A percentile compares a stretch with the other conserved stretches of the same genome.
Conservation (phyloP, 108 stramenopile species). For the Stephanodiscus triporus region DNA sequence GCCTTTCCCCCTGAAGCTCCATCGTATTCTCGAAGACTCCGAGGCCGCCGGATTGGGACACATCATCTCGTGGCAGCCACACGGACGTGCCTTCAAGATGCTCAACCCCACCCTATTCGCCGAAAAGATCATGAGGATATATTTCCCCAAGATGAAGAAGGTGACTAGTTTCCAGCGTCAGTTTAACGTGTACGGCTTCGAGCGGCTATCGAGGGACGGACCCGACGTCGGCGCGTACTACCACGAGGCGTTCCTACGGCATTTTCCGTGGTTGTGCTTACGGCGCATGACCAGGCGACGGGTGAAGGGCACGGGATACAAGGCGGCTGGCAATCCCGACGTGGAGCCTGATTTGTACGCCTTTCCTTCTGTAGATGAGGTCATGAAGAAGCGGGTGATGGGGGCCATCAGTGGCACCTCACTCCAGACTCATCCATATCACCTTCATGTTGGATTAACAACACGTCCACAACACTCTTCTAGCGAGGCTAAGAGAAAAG, state of each 20-base stretch:
- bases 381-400: neutral
- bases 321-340: constrained; percentile 46
- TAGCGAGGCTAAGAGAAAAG: neutral
- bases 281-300: constrained; percentile 57
- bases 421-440: neutral
- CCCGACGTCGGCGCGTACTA: constrained; percentile 53
- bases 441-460: no score
- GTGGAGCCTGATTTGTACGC: constrained; percentile 46
- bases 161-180: constrained; percentile 61
- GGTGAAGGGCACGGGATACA: constrained; percentile 60
- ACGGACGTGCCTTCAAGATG: constrained; percentile 45
- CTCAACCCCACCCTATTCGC: constrained; percentile 31
- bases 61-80: constrained; percentile 60
- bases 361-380: constrained; percentile 10
- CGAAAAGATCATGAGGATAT: constrained; percentile 33
- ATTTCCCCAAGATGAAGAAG: constrained; percentile 47
- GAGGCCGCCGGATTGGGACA: constrained; percentile 31
- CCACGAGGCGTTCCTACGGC: constrained; percentile 63
- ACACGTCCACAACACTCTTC: neutral
- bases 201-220: constrained; percentile 47
- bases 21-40: constrained; percentile 28
- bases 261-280: constrained; percentile 50
- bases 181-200: constrained; percentile 69
- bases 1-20: constrained; percentile 45
- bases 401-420: neutral